Conservation (phyloP, 495 filamentous ascomycete species). For the Talaromyces stipitatus region DNA sequence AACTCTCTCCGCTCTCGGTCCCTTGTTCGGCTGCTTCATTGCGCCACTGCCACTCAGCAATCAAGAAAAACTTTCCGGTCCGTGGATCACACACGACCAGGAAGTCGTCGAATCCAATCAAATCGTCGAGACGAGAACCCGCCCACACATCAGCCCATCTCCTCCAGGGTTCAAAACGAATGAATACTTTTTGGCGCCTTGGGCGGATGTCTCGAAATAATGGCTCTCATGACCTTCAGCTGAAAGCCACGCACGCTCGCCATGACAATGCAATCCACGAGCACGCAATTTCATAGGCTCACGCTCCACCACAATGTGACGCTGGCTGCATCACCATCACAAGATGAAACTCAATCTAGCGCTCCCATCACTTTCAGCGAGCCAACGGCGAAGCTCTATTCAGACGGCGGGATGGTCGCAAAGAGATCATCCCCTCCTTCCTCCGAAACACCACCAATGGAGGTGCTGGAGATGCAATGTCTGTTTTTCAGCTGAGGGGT, state of each 20-base stretch:
- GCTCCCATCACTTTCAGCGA: background rate
- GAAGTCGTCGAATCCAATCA: background rate
- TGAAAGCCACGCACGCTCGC: background rate
- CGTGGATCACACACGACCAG: background rate
- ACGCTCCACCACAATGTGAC: background rate
- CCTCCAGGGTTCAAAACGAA: background rate
- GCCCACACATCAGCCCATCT: background rate
- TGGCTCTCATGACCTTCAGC: background rate
- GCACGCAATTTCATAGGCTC: background rate
- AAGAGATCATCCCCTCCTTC: background rate
- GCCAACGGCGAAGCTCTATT: background rate
- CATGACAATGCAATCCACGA: background rate
- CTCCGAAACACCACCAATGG: background rate
- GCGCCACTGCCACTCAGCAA: background rate
- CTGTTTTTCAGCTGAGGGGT: background rate
- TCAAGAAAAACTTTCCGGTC: background rate
- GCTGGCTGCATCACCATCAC: too few species aligned
- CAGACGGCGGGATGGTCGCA: background rate
- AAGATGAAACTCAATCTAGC: background rate
- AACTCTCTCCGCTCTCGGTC: background rate
- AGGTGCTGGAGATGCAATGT: background rate
- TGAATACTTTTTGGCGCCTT: background rate
- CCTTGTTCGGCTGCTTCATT: background rate
- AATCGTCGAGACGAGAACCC: background rate
- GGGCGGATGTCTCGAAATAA: background rate